Evolutionary conservation across 495 filamentous ascomycete genomes (phyloP), one percentile per base, ranked within the genome.

Genomic region (Cercophora sp.): DNA sequence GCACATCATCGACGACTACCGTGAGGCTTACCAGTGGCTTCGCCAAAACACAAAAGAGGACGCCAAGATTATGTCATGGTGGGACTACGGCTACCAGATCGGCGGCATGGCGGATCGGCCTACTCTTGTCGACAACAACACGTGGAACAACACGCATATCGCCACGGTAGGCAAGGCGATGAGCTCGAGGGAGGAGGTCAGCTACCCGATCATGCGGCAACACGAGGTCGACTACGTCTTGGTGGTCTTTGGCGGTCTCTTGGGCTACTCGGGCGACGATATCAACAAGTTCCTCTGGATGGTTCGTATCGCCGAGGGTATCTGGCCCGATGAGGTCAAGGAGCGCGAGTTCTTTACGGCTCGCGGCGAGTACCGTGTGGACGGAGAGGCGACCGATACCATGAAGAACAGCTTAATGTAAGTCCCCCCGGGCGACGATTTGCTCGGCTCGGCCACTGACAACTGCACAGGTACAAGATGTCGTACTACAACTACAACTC

Each of bases 211-310:
- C 61, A 87, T 99, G 75, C 83, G 91, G 48, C 88, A 97, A 68
- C 94, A 99, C 65, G 94, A 99, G 69, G 94, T 99, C 9, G 92
- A 97, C 70, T 99, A 99, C 61, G 89, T 99, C 41, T 80, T 99
- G 41, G 84, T 99, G 22, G 95, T 99, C 48, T 99, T 97, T 64
- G 94, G 94, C 62, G 94, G 89, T 58, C 79, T 99, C 41, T 76
- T 99, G 18, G 94, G 94, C 52, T 99, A 99, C 74, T 96, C 91
- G n/a, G 94, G 94, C 42, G 94, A 99, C 63, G 94, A 99, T 64
- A 95, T 99, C 79, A 99, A 99, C 76, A 99, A 99, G 75, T 99
- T 99, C 79, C 73, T 99, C 52, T 99, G 94, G 94, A 99, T 99
- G 94, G 93, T 99, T 48, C 83, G 94, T 65, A 99, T 99, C 58